Evolutionary conservation across 768 basidiomycete genomes (phyloP).

Genomic region (Russula foetens): DNA sequence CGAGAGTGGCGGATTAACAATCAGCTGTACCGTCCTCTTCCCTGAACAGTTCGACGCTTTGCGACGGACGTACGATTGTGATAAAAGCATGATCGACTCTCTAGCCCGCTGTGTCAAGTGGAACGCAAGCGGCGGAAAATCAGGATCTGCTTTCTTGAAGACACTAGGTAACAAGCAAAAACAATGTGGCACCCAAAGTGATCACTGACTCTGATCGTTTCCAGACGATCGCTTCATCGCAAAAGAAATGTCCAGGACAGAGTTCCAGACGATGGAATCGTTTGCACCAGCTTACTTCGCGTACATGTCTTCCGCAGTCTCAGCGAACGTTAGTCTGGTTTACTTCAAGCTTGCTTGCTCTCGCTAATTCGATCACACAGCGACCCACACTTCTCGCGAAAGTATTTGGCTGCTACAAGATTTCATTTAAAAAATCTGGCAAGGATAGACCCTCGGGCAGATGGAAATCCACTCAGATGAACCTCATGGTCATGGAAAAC

Average conservation of each 20-base stretch:
- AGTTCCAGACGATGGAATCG: slow-evolving; percentile 90
- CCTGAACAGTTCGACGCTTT: slow-evolving; percentile 96
- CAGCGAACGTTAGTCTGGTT: slow-evolving; percentile 57
- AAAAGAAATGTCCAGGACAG: slow-evolving; percentile 86
- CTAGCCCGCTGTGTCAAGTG: slow-evolving; percentile 92
- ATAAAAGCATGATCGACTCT: slow-evolving; percentile 90
- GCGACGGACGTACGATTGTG: slow-evolving; percentile 87
- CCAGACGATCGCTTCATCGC: slow-evolving; percentile 98
- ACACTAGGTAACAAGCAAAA: slow-evolving; percentile 56
- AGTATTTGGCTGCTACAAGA: slow-evolving; percentile 93
- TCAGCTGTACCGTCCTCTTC: slow-evolving; percentile 90
- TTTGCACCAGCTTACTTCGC: slow-evolving; percentile 98
- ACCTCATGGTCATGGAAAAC: slow-evolving; percentile 96
- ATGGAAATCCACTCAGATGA: slow-evolving; percentile 85
- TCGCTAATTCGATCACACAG: slow-evolving; percentile 32
- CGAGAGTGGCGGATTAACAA: slow-evolving; percentile 81
- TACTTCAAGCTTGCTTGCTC: not conserved
- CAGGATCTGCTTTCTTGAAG: slow-evolving; percentile 94
- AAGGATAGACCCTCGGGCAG: slow-evolving; percentile 58
- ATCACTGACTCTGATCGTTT: not conserved
- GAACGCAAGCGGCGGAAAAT: slow-evolving; percentile 93
- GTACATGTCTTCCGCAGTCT: slow-evolving; percentile 93
- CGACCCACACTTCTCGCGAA: slow-evolving; percentile 93
- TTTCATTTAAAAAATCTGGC: slow-evolving; percentile 78
- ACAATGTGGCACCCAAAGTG: not conserved